phyloP scores from a whole-genome alignment of 495 filamentous ascomycete genomes.

The Thozetella sp. region DNA sequence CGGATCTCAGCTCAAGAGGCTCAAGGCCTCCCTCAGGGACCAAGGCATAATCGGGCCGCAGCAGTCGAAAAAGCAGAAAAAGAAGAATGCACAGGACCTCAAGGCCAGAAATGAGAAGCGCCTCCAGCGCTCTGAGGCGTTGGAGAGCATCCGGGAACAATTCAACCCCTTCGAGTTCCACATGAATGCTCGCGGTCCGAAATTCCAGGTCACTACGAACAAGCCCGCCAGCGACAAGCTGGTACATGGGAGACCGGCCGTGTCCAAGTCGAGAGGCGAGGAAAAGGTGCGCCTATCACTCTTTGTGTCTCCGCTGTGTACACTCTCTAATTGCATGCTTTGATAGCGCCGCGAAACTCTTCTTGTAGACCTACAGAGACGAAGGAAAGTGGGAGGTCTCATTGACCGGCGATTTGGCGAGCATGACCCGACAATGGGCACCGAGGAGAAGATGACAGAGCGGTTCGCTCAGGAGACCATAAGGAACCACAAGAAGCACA shows the following conservation, averaged over 20 bases:
- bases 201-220: constrained; percentile 75
- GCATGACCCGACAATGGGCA: constrained; percentile 89
- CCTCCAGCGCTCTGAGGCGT: constrained; percentile 70
- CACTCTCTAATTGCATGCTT: background rate
- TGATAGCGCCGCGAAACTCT: constrained; percentile 74
- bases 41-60: constrained; percentile 87
- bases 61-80: constrained; percentile 89
- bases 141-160: constrained; percentile 84
- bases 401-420: constrained; percentile 94
- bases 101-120: constrained; percentile 63
- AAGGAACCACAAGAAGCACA: constrained; percentile 66
- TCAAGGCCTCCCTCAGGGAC: constrained; percentile 85
- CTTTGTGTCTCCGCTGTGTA: background rate
- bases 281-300: constrained; percentile 67
- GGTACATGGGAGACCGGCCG: constrained; percentile 69
- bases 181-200: constrained; percentile 63
- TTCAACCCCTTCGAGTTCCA: constrained; percentile 98
- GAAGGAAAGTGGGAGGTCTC: constrained; percentile 90
- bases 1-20: constrained; percentile 92
- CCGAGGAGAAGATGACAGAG: constrained; percentile 90
- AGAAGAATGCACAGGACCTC: constrained; percentile 67
- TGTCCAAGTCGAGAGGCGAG: constrained; percentile 85
- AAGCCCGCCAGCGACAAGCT: constrained; percentile 49
- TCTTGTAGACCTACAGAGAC: constrained; percentile 79
- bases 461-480: constrained; percentile 87